These are phyloP conservation scores for Solanum clarkiae DNA, from an alignment of 257 asterid species.

Conservation along the genomic window DNA sequence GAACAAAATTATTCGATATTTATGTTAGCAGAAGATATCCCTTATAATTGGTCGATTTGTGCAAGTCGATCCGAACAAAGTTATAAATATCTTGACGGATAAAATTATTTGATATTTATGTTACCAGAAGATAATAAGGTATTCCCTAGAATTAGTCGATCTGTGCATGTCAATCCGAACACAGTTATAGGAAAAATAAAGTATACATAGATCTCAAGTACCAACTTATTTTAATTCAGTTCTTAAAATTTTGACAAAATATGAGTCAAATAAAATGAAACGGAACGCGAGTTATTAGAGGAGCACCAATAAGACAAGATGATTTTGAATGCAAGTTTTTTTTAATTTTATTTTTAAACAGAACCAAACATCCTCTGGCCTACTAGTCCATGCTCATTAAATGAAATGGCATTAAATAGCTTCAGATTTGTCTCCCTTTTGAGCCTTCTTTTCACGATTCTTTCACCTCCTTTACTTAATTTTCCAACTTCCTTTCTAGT, in stretches of 20 bases:
- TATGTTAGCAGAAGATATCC: background rate
- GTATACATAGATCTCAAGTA: background rate
- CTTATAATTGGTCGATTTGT: background rate
- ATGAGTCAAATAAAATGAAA: background rate
- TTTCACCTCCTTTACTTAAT: constrained; percentile 1
- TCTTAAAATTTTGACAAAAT: background rate
- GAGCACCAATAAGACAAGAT: background rate
- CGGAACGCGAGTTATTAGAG: background rate
- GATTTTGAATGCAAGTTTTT: background rate
- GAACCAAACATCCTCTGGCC: constrained; percentile 12
- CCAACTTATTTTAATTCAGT: background rate
- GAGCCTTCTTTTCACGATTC: background rate
- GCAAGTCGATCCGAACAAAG: accelerated
- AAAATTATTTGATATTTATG: too few species aligned
- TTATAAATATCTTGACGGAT: background rate
- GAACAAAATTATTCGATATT: background rate
- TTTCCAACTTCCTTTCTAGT: constrained; percentile 19
- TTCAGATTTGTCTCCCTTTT: background rate
- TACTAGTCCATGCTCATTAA: background rate
- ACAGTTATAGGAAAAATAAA: background rate
- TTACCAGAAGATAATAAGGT: too few species aligned
- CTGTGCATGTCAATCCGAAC: too few species aligned
- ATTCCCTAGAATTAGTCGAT: too few species aligned
- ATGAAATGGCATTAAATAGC: background rate
- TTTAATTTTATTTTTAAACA: background rate